These are phyloP conservation scores for Starmera dryadoides DNA, from an alignment of 805 yeast species.

Conservation along the genomic window DNA sequence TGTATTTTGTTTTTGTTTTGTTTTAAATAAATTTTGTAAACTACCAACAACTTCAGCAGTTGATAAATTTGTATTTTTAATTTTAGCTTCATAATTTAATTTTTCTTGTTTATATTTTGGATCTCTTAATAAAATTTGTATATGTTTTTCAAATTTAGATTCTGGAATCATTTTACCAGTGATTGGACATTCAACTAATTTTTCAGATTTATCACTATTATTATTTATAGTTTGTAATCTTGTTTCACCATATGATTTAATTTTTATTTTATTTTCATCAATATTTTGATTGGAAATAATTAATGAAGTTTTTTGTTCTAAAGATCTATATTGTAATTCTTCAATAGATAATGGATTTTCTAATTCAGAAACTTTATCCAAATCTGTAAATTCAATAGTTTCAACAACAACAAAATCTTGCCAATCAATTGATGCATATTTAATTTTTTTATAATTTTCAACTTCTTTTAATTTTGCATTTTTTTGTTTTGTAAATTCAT, in stretches of 20 bases:
- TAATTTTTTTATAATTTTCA: conserved; percentile 33
- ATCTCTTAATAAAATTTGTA: conserved; percentile 63
- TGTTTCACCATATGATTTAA: conserved; percentile 66
- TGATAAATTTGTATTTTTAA: conserved; percentile 40
- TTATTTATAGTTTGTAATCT: conserved; percentile 31
- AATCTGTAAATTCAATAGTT: conserved; percentile 55
- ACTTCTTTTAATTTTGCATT: conserved; percentile 26
- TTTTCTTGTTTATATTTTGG: conserved; percentile 72
- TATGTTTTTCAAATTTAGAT: conserved; percentile 60
- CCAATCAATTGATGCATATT: conserved; percentile 83
- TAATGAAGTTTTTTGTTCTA: conserved; percentile 23
- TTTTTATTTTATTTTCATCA: conserved; percentile 45
- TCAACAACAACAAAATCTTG: conserved; percentile 69
- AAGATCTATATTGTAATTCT: conserved; percentile 54
- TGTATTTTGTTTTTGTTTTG: conserved; percentile 16
- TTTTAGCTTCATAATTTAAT: conserved; percentile 47
- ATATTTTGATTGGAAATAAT: conserved; percentile 13
- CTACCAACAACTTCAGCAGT: conserved; percentile 57
- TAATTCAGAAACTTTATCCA: conserved; percentile 48
- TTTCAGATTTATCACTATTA: conserved; percentile 17
- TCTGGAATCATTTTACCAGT: conserved; percentile 69
- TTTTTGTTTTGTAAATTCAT: conserved; percentile 27
- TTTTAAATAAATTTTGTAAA: conserved; percentile 39
- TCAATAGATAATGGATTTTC: conserved; percentile 48
- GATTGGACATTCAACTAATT: conserved; percentile 64